Evolutionary conservation across 1,284 basidiomycete species (phyloP).

Genomic region (Ganoderma sinense): DNA sequence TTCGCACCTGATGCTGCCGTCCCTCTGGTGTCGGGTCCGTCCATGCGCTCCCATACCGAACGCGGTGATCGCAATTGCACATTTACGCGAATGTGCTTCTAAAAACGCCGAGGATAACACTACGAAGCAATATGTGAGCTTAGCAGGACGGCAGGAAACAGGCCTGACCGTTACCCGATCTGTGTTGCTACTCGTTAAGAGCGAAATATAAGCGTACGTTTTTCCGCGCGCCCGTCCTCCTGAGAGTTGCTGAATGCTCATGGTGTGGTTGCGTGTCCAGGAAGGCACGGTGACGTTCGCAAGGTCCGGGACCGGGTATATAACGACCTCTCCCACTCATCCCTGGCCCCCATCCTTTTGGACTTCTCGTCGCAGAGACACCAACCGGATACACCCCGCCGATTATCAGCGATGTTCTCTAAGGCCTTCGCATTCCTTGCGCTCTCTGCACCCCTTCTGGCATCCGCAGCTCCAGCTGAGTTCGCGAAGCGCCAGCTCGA

Average conservation of each 20-base stretch:
- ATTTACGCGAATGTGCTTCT: conserved; percentile 9
- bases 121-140: not conserved
- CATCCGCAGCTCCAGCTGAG: conserved; percentile 24
- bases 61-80: conserved; percentile 22
- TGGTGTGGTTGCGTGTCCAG: not conserved
- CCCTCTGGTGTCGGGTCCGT: not conserved
- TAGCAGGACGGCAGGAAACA: not conserved
- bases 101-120: conserved; percentile 21
- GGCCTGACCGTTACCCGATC: not conserved
- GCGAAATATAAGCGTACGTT: conserved; percentile 28
- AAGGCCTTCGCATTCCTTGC: conserved; percentile 19
- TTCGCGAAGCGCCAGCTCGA: conserved; percentile 36
- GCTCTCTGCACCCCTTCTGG: conserved; percentile 23
- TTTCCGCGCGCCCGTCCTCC: conserved; percentile 17
- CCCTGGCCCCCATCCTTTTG: conserved; percentile 6
- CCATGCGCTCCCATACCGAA: conserved; percentile 8
- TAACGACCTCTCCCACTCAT: not conserved
- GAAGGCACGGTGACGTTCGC: not conserved
- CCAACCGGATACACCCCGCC: not conserved
- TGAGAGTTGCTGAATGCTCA: not conserved
- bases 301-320: conserved; percentile 8
- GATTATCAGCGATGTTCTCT: conserved; percentile 20
- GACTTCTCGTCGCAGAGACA: not conserved
- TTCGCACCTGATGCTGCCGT: conserved; percentile 11
- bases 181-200: not conserved